Evolutionary conservation across 768 basidiomycete species (phyloP).

Genomic region (Kwoniella sp.): DNA sequence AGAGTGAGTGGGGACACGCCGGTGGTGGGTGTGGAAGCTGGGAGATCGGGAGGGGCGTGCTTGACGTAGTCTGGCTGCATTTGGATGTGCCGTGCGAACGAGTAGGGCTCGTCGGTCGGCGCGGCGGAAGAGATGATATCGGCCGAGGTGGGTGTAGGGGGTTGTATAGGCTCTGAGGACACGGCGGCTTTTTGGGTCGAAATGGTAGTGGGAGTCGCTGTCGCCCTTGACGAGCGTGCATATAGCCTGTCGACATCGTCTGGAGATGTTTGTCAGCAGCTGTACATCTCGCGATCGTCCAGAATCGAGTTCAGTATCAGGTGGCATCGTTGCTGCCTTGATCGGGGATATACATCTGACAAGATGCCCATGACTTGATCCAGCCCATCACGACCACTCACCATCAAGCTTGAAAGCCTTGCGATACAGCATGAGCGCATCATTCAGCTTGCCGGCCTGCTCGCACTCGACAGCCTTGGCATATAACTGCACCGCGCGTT

Average conservation of each 20-base stretch:
- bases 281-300: too few species aligned
- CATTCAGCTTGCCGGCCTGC: slow-evolving; percentile 67
- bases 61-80: slow-evolving; percentile 40
- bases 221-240: slow-evolving; percentile 17
- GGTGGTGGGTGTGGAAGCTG: not conserved
- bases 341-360: not conserved
- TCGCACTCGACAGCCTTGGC: slow-evolving; percentile 67
- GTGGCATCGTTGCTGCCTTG: not conserved
- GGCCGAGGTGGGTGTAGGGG: slow-evolving; percentile 24
- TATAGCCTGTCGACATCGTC: slow-evolving; percentile 70
- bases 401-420: slow-evolving; percentile 71
- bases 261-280: too few species aligned
- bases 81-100: slow-evolving; percentile 44
- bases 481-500: slow-evolving; percentile 57
- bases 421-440: slow-evolving; percentile 71
- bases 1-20: slow-evolving; percentile 20
- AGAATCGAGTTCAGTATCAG: too few species aligned
- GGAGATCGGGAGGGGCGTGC: not conserved
- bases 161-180: too few species aligned
- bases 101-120: slow-evolving; percentile 31
- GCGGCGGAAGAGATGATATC: slow-evolving; percentile 35
- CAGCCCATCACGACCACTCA: slow-evolving; percentile 15
- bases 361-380: not conserved
- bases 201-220: not conserved
- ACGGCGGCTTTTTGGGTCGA: not conserved